Evolutionary conservation across 1,284 basidiomycete species (phyloP).

Genomic region (Malassezia psittaci): DNA sequence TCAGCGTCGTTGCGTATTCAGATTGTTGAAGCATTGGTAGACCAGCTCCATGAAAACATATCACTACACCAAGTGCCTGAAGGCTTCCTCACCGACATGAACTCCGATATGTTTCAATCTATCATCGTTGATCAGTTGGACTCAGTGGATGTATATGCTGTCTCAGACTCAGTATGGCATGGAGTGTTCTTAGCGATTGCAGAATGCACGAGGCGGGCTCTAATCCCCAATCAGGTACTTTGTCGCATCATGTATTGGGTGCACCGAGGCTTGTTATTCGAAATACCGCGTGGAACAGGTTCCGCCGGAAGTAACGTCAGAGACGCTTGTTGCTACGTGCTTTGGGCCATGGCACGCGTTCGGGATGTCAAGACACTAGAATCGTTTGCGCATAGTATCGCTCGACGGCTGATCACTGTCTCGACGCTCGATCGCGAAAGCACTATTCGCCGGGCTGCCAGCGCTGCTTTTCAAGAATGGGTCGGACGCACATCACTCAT

Average conservation of each 20-base stretch:
- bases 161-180: slow-evolving; percentile 76
- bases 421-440: slow-evolving; percentile 86
- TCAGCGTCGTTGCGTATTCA: slow-evolving; percentile 66
- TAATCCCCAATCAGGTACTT: slow-evolving; percentile 46
- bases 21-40: slow-evolving; percentile 67
- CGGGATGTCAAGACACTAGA: slow-evolving; percentile 54
- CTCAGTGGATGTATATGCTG: slow-evolving; percentile 52
- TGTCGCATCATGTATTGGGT: slow-evolving; percentile 32
- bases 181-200: slow-evolving; percentile 85
- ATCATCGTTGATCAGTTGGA: background rate
- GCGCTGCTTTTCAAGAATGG: slow-evolving; percentile 93
- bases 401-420: slow-evolving; percentile 63
- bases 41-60: slow-evolving; percentile 56
- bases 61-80: slow-evolving; percentile 56
- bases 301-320: slow-evolving; percentile 88
- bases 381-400: slow-evolving; percentile 55
- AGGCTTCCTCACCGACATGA: slow-evolving; percentile 25
- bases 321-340: slow-evolving; percentile 83
- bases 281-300: slow-evolving; percentile 78
- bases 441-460: slow-evolving; percentile 87
- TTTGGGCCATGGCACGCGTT: slow-evolving; percentile 79
- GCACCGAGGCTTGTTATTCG: slow-evolving; percentile 69
- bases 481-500: slow-evolving; percentile 77
- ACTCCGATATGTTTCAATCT: background rate
- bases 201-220: slow-evolving; percentile 73